Evolutionary conservation across 2,329 filamentous ascomycete species (phyloP), one percentile per base, ranked within the genome.

Genomic region (Magnaporthiopsis poae): DNA sequence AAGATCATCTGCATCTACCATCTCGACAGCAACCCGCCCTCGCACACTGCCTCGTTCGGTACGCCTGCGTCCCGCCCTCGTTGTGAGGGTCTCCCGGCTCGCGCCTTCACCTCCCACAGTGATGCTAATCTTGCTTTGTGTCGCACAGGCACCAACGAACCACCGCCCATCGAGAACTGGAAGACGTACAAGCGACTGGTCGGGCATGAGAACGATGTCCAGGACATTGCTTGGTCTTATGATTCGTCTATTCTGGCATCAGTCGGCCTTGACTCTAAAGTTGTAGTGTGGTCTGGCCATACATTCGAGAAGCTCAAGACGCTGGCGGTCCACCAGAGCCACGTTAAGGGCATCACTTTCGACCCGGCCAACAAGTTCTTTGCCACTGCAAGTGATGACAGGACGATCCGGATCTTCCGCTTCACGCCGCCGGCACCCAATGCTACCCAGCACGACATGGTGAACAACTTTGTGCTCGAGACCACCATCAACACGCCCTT

Each of bases 321-420:
- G 3, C 81, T 99, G 5, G 88, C 92, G 2, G 89, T 93, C 67
- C 95, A 99, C 77, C 92, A 96, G 76, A 97, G 92, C 76, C 96
- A 98, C 75, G 95, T 99, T 80, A 99, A 99, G 77, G 95, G 96
- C 69, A 96, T 99, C 73, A 96, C 94, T 0, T 99, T 99, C 74
- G 95, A 99, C 75, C 95, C 95, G 0, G 95, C 95, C 60, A 98
- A 98, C 80, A 99, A 98, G 76, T 99, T 96, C 81, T 99, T 99
- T 77, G 95, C 96, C 21, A 99, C 96, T 0, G 93, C 96, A 2
- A 96, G 92, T 78, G 95, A 99, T 76, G 95, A 99, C 77, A 88
- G 95, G 68, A 94, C 92, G 2, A 96, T 99, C 78, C 96, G 96
- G 76, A 91, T 99, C 72, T 98, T 96, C 78, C 88, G 93, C 68